Evolutionary conservation across 208 protist genomes (phyloP), one percentile per base, ranked within the genome.

Genomic region (Crithidia thermophila): DNA sequence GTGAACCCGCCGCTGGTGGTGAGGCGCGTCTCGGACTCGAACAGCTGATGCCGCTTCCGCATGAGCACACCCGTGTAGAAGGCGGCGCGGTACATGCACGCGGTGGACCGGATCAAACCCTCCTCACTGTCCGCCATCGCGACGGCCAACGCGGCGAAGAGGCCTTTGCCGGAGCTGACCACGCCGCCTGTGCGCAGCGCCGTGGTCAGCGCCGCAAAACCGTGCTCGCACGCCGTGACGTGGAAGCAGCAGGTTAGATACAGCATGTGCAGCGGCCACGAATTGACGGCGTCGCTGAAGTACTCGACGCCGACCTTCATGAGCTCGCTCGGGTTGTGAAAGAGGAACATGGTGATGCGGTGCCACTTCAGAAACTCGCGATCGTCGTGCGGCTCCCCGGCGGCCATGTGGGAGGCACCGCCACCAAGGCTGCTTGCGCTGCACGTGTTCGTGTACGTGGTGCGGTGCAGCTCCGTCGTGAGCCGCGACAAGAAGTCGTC

Each of bases 181-280:
- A 94, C 60, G 8, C 85, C 88, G 14, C 80, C 76, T 16, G 55
- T 45, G 27, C 55, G 52, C 14, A 94, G 56, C 13, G 70, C 61
- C 39, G 68, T 40, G 51, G 75, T 72, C n/a, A 83, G 72, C 11
- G 67, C 46, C 13, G 58, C 27, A 73, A 84, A 91, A 11, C 83
- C 83, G 52, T 77, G 61, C 42, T 74, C 47, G 36, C 58, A 47
- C 13, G 84, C 81, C 55, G 82, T 90, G 42, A 87, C 81, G 56
- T 82, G 78, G 55, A 89, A 94, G 60, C 85, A 91, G 47, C 81
- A 84, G 4, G 71, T 70, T 8, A 87, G 55, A 53, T 91, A 94
- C 30, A 94, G 72, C 72, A 87, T 76, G 71, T 86, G 74, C 27
- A 86, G 43, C 36, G 88, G 88, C 88, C 88, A 94, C 16, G 79